Percentiles rank a stretch among this genome's conserved stretches.
These are phyloP conservation scores for Strobilomyces dryophilus DNA, from an alignment of 768 basidiomycete species.

Conservation along the genomic window DNA sequence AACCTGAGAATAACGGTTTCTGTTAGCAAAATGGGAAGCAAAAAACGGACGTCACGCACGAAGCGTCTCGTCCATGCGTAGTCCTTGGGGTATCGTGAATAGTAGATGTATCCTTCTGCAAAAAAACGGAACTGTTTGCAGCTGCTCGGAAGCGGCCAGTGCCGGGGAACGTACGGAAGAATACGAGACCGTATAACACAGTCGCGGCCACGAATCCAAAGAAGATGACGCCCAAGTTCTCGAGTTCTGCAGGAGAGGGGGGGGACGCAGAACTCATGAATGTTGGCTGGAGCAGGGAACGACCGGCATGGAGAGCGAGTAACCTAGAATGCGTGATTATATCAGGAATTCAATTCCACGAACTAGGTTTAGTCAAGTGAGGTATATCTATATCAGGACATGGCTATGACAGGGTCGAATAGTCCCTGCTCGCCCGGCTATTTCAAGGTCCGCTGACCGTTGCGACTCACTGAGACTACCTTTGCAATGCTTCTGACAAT, in stretches of 20 bases:
- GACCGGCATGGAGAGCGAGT: background rate
- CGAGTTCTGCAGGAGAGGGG: conserved; percentile 18
- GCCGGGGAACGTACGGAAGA: conserved; percentile 25
- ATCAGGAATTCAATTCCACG: conserved; percentile 8
- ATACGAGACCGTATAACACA: conserved; percentile 31
- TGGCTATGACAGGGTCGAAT: background rate
- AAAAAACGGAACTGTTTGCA: background rate
- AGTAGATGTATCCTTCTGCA: conserved; percentile 29
- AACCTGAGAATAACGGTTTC: conserved; percentile 13
- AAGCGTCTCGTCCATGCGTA: conserved; percentile 14
- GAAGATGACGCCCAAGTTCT: conserved; percentile 26
- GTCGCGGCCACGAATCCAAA: conserved; percentile 25
- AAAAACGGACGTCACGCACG: conserved; percentile 8
- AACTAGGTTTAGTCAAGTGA: background rate
- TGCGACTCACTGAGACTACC: no score
- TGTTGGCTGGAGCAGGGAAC: background rate
- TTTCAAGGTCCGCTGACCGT: background rate
- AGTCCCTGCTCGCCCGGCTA: background rate
- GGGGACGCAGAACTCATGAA: conserved; percentile 14
- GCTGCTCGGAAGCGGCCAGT: background rate
- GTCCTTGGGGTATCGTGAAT: conserved; percentile 25
- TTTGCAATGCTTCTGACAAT: no score
- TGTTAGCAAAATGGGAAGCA: background rate
- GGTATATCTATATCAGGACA: conserved; percentile 6
- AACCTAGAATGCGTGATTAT: background rate